Evolutionary conservation across 176 grass and related monocot genomes (phyloP), one percentile per base, ranked within the genome.

Genomic region (Oryza australiensis): DNA sequence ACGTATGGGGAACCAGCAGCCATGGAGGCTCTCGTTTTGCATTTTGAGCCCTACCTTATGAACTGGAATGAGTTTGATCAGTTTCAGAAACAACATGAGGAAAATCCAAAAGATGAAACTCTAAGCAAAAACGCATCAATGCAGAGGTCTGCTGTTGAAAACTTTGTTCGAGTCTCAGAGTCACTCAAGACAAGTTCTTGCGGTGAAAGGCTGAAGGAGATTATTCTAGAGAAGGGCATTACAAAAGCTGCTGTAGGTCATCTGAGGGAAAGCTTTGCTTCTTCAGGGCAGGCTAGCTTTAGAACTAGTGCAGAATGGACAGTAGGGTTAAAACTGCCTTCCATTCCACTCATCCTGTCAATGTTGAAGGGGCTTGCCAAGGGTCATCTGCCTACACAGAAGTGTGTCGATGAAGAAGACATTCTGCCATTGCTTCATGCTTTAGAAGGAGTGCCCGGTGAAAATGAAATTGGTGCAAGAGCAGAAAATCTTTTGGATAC

Each of bases 401-500:
- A 84, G 64, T 98, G 87, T 84, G 89, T 98, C 24, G 92, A 93
- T 80, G 88, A 98, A 79, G 90, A 93, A 86, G 95, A 88, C 43
- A 83, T 98, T 66, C 66, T 98, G 77, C 95, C 92, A 32, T 85
- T 98, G 26, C 85, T 98, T 59, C 95, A 98, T 77, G 88, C 95
- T 89, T 91, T 98, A 65, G 95, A 98, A 81, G 86, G 95, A 24
- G 95, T 94, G 42, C 66, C 93, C 65, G 92, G 95, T 72, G 95
- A 98, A 81, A 95, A 98, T 68, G 95, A 98, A 74, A 98, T 95
- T 76, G 92, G 92, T 70, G 92, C 90, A 75, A 93, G 93, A 89
- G 95, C 95, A 53, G 95, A 98, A 84, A 98, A 98, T 84, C 88
- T 98, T 86, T 85, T 98, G 70, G 95, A 98, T 79, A 93, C 95